These are phyloP conservation scores for Blastobotrys ciferrii DNA, from an alignment of 1,139 yeast genomes.

Conservation along the genomic window DNA sequence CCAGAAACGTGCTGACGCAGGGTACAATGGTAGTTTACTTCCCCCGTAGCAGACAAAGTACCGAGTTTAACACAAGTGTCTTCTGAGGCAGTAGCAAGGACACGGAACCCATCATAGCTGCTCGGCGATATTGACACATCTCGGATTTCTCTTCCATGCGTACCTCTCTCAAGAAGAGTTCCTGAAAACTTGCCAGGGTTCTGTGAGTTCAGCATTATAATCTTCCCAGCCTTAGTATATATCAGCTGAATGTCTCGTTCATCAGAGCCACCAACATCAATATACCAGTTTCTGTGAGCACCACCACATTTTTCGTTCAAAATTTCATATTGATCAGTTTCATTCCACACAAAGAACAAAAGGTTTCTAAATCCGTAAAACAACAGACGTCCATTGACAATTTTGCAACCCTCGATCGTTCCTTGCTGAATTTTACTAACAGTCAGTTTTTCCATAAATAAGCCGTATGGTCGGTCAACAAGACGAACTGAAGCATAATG, in stretches of 20 bases:
- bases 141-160: constrained; percentile 82
- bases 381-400: constrained; percentile 50
- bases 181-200: constrained; percentile 28
- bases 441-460: constrained; percentile 44
- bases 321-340: constrained; percentile 69
- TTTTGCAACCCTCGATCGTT: constrained; percentile 68
- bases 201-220: constrained; percentile 16
- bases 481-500: constrained; percentile 19
- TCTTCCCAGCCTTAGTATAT: constrained; percentile 53
- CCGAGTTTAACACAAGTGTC: constrained; percentile 75
- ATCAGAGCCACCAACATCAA: constrained; percentile 19
- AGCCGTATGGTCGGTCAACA: constrained; percentile 9
- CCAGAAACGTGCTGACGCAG: constrained; percentile 86
- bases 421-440: constrained; percentile 71
- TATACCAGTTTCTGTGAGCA: constrained; percentile 76
- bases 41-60: constrained; percentile 44
- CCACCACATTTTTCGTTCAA: constrained; percentile 85
- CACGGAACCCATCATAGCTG: constrained; percentile 29
- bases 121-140: constrained; percentile 34
- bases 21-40: constrained; percentile 52
- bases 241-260: constrained; percentile 38
- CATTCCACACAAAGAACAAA: constrained; percentile 78
- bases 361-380: constrained; percentile 83
- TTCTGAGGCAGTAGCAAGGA: constrained; percentile 76
- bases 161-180: constrained; percentile 51